phyloP scores from a whole-genome alignment of 2,329 filamentous ascomycete species.

The Purpureocillium takamizusanense region DNA sequence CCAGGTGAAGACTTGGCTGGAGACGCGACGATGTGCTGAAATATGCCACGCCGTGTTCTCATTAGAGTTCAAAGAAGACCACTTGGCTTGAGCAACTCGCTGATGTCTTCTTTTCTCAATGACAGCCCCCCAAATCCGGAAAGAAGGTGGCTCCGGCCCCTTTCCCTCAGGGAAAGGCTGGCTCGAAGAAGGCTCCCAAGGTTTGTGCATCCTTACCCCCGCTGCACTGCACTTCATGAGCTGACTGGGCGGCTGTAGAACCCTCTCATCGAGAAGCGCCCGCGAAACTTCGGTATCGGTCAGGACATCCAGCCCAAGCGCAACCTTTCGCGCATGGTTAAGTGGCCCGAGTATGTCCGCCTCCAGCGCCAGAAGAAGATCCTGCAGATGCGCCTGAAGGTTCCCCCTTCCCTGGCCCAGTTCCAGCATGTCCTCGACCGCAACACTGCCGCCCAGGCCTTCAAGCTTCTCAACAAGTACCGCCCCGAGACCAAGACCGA shows the following conservation, averaged over 20 bases:
- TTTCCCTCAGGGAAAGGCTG: constrained; percentile 89
- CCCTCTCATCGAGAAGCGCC: constrained; percentile 97
- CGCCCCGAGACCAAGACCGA: constrained; percentile 96
- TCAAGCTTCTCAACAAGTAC: constrained; percentile 99
- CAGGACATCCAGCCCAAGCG: constrained; percentile 96
- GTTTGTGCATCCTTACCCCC: constrained; percentile 45
- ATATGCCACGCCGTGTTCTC: constrained; percentile 52
- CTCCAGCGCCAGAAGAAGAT: constrained; percentile 94
- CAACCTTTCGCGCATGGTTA: constrained; percentile 96
- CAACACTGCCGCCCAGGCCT: constrained; percentile 91
- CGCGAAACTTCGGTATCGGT: constrained; percentile 96
- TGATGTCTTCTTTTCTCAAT: constrained; percentile 99
- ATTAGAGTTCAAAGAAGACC: constrained; percentile 90
- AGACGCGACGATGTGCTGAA: constrained; percentile 44
- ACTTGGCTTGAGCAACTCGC: constrained; percentile 69
- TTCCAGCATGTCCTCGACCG: constrained; percentile 96
- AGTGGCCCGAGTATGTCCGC: constrained; percentile 98
- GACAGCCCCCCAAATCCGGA: constrained; percentile 97
- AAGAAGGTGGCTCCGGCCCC: constrained; percentile 98
- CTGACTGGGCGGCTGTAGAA: constrained; percentile 49
- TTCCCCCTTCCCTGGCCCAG: constrained; percentile 92
- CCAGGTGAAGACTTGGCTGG: constrained; percentile 58
- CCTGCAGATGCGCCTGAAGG: constrained; percentile 96
- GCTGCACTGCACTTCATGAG: neutral
- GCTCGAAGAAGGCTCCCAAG: constrained; percentile 91